Conservation (phyloP, 805 yeast species). For the Saturnispora serradocipensis region DNA sequence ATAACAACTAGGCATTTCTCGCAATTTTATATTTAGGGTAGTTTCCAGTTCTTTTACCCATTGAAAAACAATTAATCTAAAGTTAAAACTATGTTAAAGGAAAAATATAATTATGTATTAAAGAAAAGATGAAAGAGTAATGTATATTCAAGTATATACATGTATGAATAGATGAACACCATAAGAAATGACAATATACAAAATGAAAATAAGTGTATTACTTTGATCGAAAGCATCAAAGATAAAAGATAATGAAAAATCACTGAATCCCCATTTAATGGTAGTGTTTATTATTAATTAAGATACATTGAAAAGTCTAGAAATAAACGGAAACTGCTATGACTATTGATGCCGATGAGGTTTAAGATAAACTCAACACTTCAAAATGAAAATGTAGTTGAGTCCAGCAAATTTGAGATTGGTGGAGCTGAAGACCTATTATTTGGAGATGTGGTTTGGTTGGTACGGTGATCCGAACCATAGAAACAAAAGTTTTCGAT, state of each 20-base stretch:
- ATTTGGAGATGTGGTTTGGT: background rate
- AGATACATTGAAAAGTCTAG: background rate
- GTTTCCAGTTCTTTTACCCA: too few species aligned
- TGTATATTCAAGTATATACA: background rate
- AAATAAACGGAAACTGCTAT: background rate
- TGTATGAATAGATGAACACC: background rate
- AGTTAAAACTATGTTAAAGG: background rate
- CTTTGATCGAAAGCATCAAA: background rate
- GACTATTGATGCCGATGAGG: background rate
- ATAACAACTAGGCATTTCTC: too few species aligned
- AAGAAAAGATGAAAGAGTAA: background rate
- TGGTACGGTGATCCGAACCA: constrained; percentile 8
- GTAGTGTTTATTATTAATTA: background rate
- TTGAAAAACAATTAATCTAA: too few species aligned
- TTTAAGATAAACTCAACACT: background rate
- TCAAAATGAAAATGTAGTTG: background rate
- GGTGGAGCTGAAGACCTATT: background rate
- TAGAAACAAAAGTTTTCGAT: constrained; percentile 26
- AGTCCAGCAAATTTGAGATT: background rate
- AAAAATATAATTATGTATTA: too few species aligned
- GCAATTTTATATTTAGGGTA: too few species aligned
- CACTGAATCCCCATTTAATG: background rate
- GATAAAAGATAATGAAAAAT: background rate
- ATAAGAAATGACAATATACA: background rate
- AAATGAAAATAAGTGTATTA: background rate